These are phyloP conservation scores for Sphenostylis stenocarpa DNA, from an alignment of 306 rosid species.

Conservation along the genomic window DNA sequence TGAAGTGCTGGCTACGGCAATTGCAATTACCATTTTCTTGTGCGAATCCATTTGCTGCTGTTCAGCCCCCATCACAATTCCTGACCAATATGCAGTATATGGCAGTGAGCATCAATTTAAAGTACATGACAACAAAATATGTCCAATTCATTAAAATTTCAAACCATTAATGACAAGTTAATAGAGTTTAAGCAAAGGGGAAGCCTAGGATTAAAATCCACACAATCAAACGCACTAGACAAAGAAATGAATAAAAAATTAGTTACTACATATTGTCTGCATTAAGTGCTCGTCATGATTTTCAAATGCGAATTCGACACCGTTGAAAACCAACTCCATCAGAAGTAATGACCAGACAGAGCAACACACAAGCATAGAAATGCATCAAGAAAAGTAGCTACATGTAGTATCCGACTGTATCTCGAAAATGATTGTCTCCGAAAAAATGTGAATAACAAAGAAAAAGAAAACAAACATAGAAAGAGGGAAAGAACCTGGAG, in stretches of 20 bases:
- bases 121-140: neutral
- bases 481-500: conserved; percentile 56
- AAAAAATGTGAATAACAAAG: neutral
- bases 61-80: conserved; percentile 42
- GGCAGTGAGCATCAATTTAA: neutral
- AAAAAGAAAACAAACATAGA: neutral
- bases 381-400: neutral
- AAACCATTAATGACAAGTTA: neutral
- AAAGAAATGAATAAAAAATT: neutral
- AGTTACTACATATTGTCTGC: neutral
- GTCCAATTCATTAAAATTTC: neutral
- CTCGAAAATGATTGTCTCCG: neutral
- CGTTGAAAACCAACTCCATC: conserved; percentile 1
- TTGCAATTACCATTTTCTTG: conserved; percentile 57
- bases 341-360: neutral
- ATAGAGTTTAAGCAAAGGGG: conserved; percentile 29
- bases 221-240: neutral
- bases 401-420: neutral
- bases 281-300: conserved; percentile 40
- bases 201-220: conserved; percentile 1
- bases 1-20: conserved; percentile 47
- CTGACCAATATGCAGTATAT: conserved; percentile 43
- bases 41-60: conserved; percentile 45
- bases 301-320: conserved; percentile 50
- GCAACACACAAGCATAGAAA: neutral